These are phyloP conservation scores for Tetracentron sinense DNA, from an alignment of 164 flowering plant genomes.

Conservation along the genomic window DNA sequence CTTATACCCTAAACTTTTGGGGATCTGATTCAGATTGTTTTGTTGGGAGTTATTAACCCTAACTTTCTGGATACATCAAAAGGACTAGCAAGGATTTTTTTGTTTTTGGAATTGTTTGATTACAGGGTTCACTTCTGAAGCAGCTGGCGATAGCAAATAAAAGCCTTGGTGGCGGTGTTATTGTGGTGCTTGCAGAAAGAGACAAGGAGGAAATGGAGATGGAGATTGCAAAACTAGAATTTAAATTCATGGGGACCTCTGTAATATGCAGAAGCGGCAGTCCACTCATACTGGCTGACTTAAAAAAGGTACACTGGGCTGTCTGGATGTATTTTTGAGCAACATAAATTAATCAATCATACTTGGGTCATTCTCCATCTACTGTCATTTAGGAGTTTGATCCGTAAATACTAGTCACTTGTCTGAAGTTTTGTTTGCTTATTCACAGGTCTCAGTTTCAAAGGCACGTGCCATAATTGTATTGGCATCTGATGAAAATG, in stretches of 20 bases:
- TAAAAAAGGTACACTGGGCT: slow-evolving; percentile 58
- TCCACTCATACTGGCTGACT: slow-evolving; percentile 88
- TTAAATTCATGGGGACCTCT: slow-evolving; percentile 89
- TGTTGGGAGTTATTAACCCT: too few relatives aligned
- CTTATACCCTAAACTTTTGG: too few relatives aligned
- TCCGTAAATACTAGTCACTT: neutral
- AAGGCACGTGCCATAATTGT: slow-evolving; percentile 93
- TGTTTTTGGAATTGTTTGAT: slow-evolving; percentile 6
- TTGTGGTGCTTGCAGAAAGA: slow-evolving; percentile 93
- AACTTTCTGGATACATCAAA: too few relatives aligned
- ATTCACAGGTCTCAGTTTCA: slow-evolving; percentile 78
- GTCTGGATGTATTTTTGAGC: too few relatives aligned
- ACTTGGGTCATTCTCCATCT: too few relatives aligned
- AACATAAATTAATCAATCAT: too few relatives aligned
- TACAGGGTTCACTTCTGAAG: slow-evolving; percentile 91
- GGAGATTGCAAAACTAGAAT: slow-evolving; percentile 88
- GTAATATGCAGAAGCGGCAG: slow-evolving; percentile 97
- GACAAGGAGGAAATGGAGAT: slow-evolving; percentile 97
- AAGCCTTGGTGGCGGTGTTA: slow-evolving; percentile 86
- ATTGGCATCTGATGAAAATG: slow-evolving; percentile 90
- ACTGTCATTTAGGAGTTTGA: neutral
- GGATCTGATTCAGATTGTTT: too few relatives aligned
- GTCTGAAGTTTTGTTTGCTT: slow-evolving; percentile 6
- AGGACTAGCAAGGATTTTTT: too few relatives aligned
- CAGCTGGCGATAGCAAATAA: slow-evolving; percentile 93